These are phyloP conservation scores for Aspergillus haitiensis DNA, from an alignment of 495 filamentous ascomycete genomes.

Conservation along the genomic window DNA sequence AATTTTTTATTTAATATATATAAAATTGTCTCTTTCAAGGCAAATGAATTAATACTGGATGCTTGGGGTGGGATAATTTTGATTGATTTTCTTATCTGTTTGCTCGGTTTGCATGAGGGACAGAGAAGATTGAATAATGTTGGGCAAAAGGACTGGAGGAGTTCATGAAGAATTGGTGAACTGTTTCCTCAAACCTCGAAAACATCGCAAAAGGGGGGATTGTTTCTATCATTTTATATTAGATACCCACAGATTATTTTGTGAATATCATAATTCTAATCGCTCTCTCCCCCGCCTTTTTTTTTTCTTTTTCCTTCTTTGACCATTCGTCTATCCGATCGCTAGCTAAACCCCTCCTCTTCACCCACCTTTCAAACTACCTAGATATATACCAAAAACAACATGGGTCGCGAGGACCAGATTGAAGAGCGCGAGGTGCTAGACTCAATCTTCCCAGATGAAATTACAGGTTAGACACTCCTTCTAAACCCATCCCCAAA, in stretches of 20 bases:
- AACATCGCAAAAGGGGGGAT: background rate
- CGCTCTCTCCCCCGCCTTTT: background rate
- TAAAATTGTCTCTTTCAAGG: background rate
- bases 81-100: conserved; percentile 41
- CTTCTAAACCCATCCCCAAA: background rate
- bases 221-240: background rate
- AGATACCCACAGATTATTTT: conserved; percentile 2
- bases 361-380: background rate
- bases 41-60: conserved; percentile 16
- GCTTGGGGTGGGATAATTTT: conserved; percentile 34
- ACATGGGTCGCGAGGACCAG: conserved; percentile 94
- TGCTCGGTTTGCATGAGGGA: conserved; percentile 52
- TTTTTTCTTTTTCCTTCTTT: background rate
- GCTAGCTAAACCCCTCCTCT: background rate
- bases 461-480: conserved; percentile 72
- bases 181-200: background rate
- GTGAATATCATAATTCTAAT: background rate
- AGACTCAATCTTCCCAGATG: conserved; percentile 96
- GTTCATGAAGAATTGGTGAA: background rate
- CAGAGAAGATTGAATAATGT: conserved; percentile 21
- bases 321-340: too few species aligned
- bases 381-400: conserved; percentile 31
- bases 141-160: background rate
- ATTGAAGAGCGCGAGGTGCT: conserved; percentile 95
- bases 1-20: background rate